Base-by-base conservation (phyloP, 495 filamentous ascomycete genomes). In the Podospora sp. region DNA sequence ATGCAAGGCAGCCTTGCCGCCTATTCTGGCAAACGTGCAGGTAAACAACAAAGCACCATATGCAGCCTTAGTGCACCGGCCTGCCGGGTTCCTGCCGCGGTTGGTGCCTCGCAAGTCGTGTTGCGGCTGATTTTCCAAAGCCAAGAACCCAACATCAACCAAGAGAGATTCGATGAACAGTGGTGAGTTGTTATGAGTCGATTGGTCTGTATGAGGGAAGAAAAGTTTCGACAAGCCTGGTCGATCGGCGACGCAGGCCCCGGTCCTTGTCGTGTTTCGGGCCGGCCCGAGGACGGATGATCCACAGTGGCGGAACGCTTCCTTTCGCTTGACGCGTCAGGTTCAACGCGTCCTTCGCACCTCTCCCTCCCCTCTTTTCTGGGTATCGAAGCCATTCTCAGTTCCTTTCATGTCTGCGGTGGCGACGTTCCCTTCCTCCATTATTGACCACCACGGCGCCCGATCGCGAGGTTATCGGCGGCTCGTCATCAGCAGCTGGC, bases 401-500 rank as follows among this genome's bases (percentile, higher is more conserved):
- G n/a, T 33, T 33, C 29, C 29, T 46, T 46, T 46, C 12, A 6
- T 46, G 40, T 46, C n/a, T n/a, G n/a, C n/a, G 33, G 33, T 46
- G 40, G 5, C 40, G 40, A 46, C 40, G 40, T 46, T 46, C 40
- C 16, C 14, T 46, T 46, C 14, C 40, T 11, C 9, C 11, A 18
- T 46, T 18, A 46, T 46, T 2, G 16, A 6, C 4, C 40, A 6
- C 4, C 40, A 46, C 40, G 9, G 12, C 4, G 14, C 12, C 40
- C 14, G 4, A 6, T 46, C 16, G 9, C 11, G 40, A 46, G 5
- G 40, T 18, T 36, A 5, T 36, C 33, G 33, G 12, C 5, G 40
- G 16, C 16, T 46, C 40, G 12, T 66, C 36, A 14, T 25, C n/a
- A 24, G 6, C 35, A 14, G 70, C 67, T n/a, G 68, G 61, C 18